Conservation (phyloP, 2,329 filamentous ascomycete species). For the Aspergillus sp. region DNA sequence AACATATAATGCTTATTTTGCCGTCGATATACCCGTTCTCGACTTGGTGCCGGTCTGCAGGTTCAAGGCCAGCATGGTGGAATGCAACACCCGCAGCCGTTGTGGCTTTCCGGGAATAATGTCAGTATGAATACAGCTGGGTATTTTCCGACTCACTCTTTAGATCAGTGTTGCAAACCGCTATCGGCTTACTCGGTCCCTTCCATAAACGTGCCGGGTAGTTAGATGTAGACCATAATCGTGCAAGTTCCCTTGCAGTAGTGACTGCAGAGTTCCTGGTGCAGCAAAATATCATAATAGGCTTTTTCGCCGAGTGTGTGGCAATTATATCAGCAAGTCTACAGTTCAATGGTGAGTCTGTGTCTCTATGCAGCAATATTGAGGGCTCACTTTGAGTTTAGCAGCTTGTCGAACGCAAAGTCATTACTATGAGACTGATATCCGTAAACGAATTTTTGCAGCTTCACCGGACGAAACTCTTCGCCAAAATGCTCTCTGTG, state of each 20-base stretch:
- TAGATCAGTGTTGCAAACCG: conserved; percentile 61
- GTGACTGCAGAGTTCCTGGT: conserved; percentile 69
- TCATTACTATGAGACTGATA: conserved; percentile 67
- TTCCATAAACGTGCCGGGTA: conserved; percentile 63
- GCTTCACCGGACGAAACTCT: conserved; percentile 73
- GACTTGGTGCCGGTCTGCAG: conserved; percentile 62
- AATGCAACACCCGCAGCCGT: conserved; percentile 68
- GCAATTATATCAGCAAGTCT: conserved; percentile 67
- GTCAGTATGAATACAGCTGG: conserved; percentile 11
- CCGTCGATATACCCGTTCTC: conserved; percentile 69
- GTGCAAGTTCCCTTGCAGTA: conserved; percentile 67
- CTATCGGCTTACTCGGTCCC: conserved; percentile 52
- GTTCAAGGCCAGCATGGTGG: conserved; percentile 75
- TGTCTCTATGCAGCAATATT: not conserved
- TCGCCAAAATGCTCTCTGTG: conserved; percentile 71
- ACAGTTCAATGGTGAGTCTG: conserved; percentile 4
- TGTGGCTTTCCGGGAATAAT: conserved; percentile 35
- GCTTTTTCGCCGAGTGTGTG: conserved; percentile 68
- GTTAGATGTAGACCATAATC: conserved; percentile 60
- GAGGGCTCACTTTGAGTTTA: conserved; percentile 58
- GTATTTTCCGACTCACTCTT: conserved; percentile 45
- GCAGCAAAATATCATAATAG: conserved; percentile 80
- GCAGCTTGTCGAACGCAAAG: conserved; percentile 71
- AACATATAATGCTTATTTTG: conserved; percentile 78
- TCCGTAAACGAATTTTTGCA: conserved; percentile 75